These are phyloP conservation scores for Chrysanthemum seticuspe DNA, from an alignment of 129 eudicot species.

Conservation along the genomic window DNA sequence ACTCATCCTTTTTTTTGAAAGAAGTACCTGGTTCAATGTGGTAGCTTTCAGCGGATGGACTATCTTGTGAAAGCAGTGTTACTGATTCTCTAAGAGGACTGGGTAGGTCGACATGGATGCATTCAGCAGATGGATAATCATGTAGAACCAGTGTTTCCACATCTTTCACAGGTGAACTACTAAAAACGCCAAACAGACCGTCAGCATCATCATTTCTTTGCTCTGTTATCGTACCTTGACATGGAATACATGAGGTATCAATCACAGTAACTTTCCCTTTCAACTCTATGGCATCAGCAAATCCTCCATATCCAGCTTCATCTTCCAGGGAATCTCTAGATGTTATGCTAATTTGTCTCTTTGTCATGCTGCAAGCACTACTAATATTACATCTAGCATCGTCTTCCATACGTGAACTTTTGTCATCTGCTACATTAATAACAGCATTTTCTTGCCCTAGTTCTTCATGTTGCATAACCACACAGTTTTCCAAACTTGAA, in stretches of 20 bases:
- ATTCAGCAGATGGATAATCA: slow-evolving; percentile 19
- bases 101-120: slow-evolving; percentile 6
- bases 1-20: background rate
- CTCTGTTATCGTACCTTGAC: background rate
- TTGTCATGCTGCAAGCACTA: slow-evolving; percentile 12
- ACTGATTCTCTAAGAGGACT: too few species aligned
- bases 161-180: background rate
- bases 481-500: background rate
- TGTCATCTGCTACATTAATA: slow-evolving; percentile 18
- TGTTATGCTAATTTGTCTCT: background rate
- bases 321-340: slow-evolving; percentile 15
- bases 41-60: too few species aligned
- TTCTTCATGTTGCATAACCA: slow-evolving; percentile 1
- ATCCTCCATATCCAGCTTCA: slow-evolving; percentile 9
- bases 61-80: too few species aligned
- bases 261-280: slow-evolving; percentile 1
- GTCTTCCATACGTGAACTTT: slow-evolving; percentile 5
- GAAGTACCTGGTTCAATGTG: slow-evolving; percentile 11
- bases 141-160: background rate
- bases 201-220: slow-evolving; percentile 14
- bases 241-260: slow-evolving; percentile 12
- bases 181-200: background rate
- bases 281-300: slow-evolving; percentile 15
- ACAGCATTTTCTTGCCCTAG: slow-evolving; percentile 19
- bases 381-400: slow-evolving; percentile 9